A percentile compares a stretch with the other conserved stretches of the same genome.
Evolutionary conservation across 2,329 filamentous ascomycete species (phyloP).

Genomic region (Drechslerella dactyloides): DNA sequence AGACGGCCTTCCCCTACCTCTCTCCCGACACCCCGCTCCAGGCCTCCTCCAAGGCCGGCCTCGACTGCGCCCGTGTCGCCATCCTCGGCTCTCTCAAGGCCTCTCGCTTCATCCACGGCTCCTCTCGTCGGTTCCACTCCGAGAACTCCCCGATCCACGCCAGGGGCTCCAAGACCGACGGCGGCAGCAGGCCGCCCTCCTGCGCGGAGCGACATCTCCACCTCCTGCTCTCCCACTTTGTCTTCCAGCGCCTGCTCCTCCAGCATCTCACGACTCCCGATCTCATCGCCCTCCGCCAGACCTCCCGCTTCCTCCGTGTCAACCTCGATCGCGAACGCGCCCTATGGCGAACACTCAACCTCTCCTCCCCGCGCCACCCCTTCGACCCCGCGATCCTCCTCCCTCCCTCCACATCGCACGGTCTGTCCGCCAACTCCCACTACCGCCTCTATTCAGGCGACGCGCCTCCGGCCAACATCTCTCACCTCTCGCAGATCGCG

Average conservation of each 20-base stretch:
- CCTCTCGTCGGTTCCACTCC: no score
- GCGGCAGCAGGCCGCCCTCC: background rate
- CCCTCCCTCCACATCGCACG: no score
- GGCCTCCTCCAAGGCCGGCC: constrained; percentile 14
- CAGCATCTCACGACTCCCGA: constrained; percentile 32
- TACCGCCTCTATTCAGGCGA: background rate
- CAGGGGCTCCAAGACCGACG: no score
- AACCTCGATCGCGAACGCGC: constrained; percentile 35
- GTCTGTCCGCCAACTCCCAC: no score
- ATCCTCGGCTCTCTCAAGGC: constrained; percentile 49
- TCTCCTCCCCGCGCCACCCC: constrained; percentile 18
- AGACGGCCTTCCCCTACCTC: constrained; percentile 40
- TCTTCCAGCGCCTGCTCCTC: constrained; percentile 33
- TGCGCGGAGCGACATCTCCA: constrained; percentile 16
- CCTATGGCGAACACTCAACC: constrained; percentile 39
- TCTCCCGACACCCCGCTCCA: constrained; percentile 31
- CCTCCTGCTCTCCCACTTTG: constrained; percentile 32
- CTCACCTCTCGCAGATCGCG: constrained; percentile 20
- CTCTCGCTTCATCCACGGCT: no score
- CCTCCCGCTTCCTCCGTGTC: constrained; percentile 27
- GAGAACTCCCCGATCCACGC: background rate
- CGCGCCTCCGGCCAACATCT: background rate
- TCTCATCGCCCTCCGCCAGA: constrained; percentile 39
- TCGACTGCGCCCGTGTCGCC: constrained; percentile 44
- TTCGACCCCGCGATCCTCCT: constrained; percentile 3